A percentile compares a stretch with the other conserved stretches of the same genome.
Evolutionary conservation across 2,329 filamentous ascomycete genomes (phyloP).

Genomic region (Aureobasidium sp.): DNA sequence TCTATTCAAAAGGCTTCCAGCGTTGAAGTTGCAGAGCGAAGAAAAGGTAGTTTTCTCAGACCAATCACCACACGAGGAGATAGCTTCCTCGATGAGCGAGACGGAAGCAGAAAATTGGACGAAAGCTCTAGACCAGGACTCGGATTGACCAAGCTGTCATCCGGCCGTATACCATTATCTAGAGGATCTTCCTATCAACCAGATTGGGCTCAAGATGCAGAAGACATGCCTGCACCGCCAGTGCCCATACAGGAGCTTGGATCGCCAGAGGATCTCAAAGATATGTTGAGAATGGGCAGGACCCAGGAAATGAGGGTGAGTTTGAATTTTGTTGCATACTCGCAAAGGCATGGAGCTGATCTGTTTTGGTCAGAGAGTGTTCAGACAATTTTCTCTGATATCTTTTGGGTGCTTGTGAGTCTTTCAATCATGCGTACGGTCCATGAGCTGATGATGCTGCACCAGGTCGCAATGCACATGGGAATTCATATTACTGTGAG

Average conservation of each 20-base stretch:
- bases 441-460: neutral
- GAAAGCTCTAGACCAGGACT: neutral
- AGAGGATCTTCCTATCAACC: neutral
- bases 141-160: neutral
- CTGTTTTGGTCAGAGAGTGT: constrained; percentile 31
- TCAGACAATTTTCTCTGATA: constrained; percentile 39
- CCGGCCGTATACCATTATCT: neutral
- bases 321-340: neutral
- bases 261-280: constrained; percentile 25
- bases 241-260: neutral
- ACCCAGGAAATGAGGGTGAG: constrained; percentile 36
- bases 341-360: neutral
- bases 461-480: constrained; percentile 44
- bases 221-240: neutral
- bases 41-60: neutral
- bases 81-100: neutral
- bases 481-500: constrained; percentile 37
- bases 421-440: no score
- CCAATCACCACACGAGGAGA: neutral
- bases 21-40: neutral
- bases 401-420: constrained; percentile 30
- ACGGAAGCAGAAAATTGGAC: neutral
- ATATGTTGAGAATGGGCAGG: constrained; percentile 42
- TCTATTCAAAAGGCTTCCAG: neutral
- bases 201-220: neutral